Conservation (phyloP, 257 asterid genomes). For the Solanum bulbocastanum region DNA sequence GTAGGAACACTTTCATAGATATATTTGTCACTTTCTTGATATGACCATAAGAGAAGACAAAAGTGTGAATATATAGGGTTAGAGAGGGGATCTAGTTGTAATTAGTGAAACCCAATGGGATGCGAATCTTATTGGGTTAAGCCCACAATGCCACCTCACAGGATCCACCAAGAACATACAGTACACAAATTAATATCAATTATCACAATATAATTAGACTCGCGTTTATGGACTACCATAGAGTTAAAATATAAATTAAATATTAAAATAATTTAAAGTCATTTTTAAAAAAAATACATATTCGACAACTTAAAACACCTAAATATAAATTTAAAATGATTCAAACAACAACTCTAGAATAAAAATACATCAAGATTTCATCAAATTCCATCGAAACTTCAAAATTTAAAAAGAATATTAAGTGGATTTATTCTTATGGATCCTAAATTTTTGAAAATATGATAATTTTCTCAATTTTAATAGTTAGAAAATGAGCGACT, state of each 20-base stretch:
- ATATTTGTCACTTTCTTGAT: not conserved
- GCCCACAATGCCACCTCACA: not conserved
- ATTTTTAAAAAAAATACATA: not conserved
- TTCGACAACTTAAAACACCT: not conserved
- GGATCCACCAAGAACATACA: too few relatives aligned
- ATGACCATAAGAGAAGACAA: not conserved
- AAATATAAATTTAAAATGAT: not conserved
- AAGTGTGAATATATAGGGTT: not conserved
- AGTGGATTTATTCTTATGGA: too few relatives aligned
- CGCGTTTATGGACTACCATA: not conserved
- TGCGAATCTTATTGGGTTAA: not conserved
- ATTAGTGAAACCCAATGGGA: not conserved
- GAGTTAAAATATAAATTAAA: not conserved
- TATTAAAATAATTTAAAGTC: not conserved
- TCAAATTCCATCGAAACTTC: not conserved
- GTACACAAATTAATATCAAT: not conserved
- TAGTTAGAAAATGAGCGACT: too few relatives aligned
- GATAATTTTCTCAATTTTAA: too few relatives aligned
- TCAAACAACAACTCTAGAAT: not conserved
- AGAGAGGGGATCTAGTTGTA: not conserved
- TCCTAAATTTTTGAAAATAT: not conserved
- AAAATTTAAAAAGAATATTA: not conserved
- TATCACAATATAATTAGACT: too few relatives aligned
- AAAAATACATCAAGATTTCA: not conserved
- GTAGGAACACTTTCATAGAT: not conserved